A percentile compares a stretch with the other conserved stretches of the same genome.
phyloP scores from a whole-genome alignment of 1,284 basidiomycete species.

The Meira nashicola region DNA sequence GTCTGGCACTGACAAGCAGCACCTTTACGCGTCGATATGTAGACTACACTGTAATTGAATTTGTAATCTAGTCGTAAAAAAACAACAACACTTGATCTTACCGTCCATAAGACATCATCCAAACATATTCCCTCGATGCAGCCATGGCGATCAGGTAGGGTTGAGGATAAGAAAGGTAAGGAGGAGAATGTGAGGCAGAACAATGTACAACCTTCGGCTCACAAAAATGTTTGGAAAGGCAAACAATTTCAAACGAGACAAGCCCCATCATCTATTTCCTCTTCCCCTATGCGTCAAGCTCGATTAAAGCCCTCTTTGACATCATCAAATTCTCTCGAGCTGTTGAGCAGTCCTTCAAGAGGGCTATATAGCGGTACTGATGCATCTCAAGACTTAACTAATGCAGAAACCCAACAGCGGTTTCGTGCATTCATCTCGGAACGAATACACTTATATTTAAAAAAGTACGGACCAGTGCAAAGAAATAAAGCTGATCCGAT shows the following conservation, averaged over 20 bases:
- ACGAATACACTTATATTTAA: neutral
- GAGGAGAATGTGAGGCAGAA: neutral
- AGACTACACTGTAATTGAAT: no score
- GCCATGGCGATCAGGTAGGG: neutral
- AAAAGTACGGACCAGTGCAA: neutral
- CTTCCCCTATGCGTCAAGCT: neutral
- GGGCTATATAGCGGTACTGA: neutral
- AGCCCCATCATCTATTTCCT: slow-evolving; percentile 1
- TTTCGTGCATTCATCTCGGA: slow-evolving; percentile 6
- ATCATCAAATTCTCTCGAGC: neutral
- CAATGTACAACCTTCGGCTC: neutral
- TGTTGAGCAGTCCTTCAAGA: slow-evolving; percentile 3
- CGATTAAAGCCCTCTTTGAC: neutral
- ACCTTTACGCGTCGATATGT: no score
- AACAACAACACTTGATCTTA: no score
- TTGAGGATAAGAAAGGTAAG: neutral
- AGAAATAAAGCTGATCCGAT: neutral
- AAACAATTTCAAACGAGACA: neutral
- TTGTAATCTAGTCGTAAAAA: no score
- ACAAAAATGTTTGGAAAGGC: neutral
- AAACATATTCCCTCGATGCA: neutral
- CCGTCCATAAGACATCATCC: no score
- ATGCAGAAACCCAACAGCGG: neutral
- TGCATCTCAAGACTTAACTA: neutral
- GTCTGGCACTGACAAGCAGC: no score